These are phyloP conservation scores for Rhodotorula toruloides DNA, from an alignment of 768 basidiomycete genomes.

Conservation along the genomic window DNA sequence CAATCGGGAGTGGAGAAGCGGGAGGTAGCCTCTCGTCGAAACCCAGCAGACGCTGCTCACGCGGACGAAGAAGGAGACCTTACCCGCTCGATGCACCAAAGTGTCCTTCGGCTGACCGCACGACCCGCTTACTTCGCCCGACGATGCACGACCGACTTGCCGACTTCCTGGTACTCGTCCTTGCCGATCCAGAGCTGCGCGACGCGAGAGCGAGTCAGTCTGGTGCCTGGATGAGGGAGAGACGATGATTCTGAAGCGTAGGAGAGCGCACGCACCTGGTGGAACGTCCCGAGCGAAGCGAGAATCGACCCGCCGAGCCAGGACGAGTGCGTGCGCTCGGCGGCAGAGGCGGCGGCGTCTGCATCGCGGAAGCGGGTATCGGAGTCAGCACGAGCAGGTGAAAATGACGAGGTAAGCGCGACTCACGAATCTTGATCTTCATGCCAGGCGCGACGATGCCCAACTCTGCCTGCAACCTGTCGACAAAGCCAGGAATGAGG, in stretches of 20 bases:
- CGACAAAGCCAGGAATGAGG: constrained; percentile 74
- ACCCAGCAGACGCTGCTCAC: too few species aligned
- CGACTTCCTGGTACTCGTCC: constrained; percentile 75
- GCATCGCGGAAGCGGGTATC: too few species aligned
- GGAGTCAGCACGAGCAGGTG: constrained; percentile 40
- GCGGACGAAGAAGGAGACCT: too few species aligned
- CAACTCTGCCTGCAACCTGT: constrained; percentile 74
- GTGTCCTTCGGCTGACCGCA: neutral
- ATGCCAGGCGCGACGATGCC: constrained; percentile 71
- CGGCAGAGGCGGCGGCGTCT: constrained; percentile 73
- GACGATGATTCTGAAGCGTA: constrained; percentile 39
- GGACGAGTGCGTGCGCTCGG: constrained; percentile 81
- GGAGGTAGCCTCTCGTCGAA: too few species aligned
- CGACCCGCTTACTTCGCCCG: constrained; percentile 25
- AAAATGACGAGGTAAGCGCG: neutral
- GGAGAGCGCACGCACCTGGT: constrained; percentile 51
- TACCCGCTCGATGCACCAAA: too few species aligned
- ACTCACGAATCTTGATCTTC: constrained; percentile 47
- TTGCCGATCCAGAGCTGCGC: constrained; percentile 78
- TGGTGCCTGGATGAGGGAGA: constrained; percentile 18
- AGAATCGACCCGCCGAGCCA: constrained; percentile 97
- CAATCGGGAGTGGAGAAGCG: too few species aligned
- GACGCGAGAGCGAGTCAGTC: neutral
- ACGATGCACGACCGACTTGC: constrained; percentile 38
- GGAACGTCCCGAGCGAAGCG: constrained; percentile 92